Evolutionary conservation across 1,139 yeast genomes (phyloP), one percentile per base, ranked within the genome.

Genomic region (Suhomyces kunorum): DNA sequence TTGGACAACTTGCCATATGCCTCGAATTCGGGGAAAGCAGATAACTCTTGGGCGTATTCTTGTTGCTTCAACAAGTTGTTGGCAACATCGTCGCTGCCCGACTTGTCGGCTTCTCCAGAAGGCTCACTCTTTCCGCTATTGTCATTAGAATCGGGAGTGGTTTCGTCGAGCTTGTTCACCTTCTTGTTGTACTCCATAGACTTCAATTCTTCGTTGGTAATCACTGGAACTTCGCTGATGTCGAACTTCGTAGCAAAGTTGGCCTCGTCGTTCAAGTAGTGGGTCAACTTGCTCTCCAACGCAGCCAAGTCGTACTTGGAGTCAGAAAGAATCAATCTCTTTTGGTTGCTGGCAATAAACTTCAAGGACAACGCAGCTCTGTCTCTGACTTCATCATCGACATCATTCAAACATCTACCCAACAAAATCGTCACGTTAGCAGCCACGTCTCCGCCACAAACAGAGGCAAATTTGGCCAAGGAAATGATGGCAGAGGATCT

Each of bases 331-430:
- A 88, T 74, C 50, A 84, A 78, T 31, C 73, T 65, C 40, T 76
- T 77, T 38, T 73, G 68, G 28, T 74, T 68, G 42, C 69, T 63
- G 29, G 71, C 74, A 44, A 88, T 77, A 48, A 90, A 78, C 49
- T 80, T 77, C 58, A 90, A 72, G 4, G 95, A 83, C 50, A 92
- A 73, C 2, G 96, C 88, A 7, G 98, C 97, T 60, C 99, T 83
- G 62, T 92, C 99, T 71, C 99, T 87, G 28, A 94, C 98, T 66
- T 92, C 99, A 64, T 92, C 98, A 60, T 92, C 96, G 34, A 75
- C 79, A 65, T 92, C 99, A 50, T 81, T 87, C 54, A 87, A 76
- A 54, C 96, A 89, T 66, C 98, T 83, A 44, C 77, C 75, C 54
- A 92, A 77, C 50, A 92, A 74, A 47, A 86, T 85, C 52, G 77